Conservation (phyloP, 192 early-diverging fungal genomes). For the Gaertneriomyces sp. region DNA sequence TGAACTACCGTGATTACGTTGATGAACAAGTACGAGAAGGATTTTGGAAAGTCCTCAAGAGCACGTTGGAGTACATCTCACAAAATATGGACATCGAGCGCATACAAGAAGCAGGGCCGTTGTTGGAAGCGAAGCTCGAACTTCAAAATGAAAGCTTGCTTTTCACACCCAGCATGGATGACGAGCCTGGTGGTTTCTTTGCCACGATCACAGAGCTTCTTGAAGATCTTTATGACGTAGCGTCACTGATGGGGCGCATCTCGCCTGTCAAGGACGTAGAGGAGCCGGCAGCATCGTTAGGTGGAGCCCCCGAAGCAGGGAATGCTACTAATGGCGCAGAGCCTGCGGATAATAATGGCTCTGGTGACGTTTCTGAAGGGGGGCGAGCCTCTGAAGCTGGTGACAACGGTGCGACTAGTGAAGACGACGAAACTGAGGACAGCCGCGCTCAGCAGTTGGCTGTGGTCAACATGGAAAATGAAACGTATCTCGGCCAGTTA, state of each 20-base stretch:
- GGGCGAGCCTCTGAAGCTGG: not conserved
- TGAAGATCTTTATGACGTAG: constrained; percentile 54
- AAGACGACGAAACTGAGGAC: constrained; percentile 31
- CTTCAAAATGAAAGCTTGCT: constrained; percentile 51
- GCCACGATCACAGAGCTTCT: constrained; percentile 48
- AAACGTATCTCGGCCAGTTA: constrained; percentile 60
- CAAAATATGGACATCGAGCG: constrained; percentile 56
- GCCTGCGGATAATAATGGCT: not conserved
- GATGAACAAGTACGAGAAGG: constrained; percentile 56
- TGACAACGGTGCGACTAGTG: constrained; percentile 7
- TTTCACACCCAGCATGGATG: constrained; percentile 62
- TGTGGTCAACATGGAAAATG: constrained; percentile 43
- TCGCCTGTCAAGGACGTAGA: constrained; percentile 28
- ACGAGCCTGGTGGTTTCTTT: constrained; percentile 38
- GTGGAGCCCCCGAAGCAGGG: constrained; percentile 16
- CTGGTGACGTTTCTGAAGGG: not conserved
- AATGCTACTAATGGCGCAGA: constrained; percentile 16
- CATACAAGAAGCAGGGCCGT: constrained; percentile 48
- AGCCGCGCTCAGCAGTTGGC: constrained; percentile 18
- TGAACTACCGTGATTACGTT: constrained; percentile 49
- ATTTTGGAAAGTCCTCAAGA: constrained; percentile 52
- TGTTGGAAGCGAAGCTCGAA: constrained; percentile 60
- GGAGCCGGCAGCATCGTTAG: constrained; percentile 4
- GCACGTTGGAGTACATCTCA: constrained; percentile 54
- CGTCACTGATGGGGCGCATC: constrained; percentile 56